phyloP scores from a whole-genome alignment of 2,329 filamentous ascomycete species.

The Cladorrhinum sp. region DNA sequence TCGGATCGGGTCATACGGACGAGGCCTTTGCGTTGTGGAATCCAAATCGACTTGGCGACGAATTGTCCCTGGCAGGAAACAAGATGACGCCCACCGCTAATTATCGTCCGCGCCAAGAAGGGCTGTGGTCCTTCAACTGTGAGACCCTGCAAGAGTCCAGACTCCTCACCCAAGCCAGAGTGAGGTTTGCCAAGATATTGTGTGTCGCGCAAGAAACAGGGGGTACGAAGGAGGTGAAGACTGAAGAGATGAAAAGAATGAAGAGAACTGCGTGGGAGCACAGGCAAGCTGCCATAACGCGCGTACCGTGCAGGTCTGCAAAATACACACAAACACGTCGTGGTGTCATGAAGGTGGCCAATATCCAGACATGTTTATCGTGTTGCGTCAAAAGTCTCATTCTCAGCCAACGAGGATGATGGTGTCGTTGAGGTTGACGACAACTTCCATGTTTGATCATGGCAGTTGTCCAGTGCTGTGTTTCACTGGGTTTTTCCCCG shows the following conservation, averaged over 20 bases:
- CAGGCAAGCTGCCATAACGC: slow-evolving; percentile 18
- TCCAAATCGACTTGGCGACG: background rate
- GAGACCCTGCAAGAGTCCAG: slow-evolving; percentile 5
- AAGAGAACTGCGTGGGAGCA: slow-evolving; percentile 2
- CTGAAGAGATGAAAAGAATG: background rate
- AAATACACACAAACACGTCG: background rate
- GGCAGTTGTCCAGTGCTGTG: background rate
- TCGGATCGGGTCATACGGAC: slow-evolving; percentile 4
- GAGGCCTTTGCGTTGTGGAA: background rate
- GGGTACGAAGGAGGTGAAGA: background rate
- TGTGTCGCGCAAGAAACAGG: background rate
- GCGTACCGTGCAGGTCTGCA: slow-evolving; percentile 6
- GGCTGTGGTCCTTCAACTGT: background rate
- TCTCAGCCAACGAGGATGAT: background rate
- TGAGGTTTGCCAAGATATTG: slow-evolving; percentile 3
- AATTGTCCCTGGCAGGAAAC: background rate
- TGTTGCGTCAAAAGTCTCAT: background rate
- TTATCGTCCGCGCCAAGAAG: slow-evolving; percentile 2
- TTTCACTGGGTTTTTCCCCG: background rate
- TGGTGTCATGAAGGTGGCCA: background rate
- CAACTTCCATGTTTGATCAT: background rate
- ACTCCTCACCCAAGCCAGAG: background rate
- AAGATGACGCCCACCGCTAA: background rate
- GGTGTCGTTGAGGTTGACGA: background rate
- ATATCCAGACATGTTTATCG: background rate